Evolutionary conservation across 2,329 filamentous ascomycete genomes (phyloP).

Genomic region (Colletotrichum sp.): DNA sequence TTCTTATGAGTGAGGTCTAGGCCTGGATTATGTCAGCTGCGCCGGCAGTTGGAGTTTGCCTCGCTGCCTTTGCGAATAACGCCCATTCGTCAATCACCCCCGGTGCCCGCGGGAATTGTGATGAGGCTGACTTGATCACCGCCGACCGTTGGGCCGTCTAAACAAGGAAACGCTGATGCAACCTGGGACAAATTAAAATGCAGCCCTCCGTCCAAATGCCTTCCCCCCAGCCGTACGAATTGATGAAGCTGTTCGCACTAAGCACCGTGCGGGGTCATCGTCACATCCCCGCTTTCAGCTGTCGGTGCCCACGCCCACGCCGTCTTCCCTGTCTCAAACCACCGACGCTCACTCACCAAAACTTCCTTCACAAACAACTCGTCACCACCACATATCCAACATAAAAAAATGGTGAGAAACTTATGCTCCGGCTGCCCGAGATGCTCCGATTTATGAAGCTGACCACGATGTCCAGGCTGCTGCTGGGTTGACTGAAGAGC

Average conservation of each 20-base stretch:
- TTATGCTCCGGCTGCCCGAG: background rate
- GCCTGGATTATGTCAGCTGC: background rate
- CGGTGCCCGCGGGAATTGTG: background rate
- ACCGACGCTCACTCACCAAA: slow-evolving; percentile 10
- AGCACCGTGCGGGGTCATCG: slow-evolving; percentile 9
- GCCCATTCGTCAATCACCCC: background rate
- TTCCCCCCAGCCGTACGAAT: background rate
- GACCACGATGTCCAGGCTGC: background rate
- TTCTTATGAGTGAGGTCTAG: background rate
- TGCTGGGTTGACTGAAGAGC: slow-evolving; percentile 82
- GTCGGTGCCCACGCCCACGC: slow-evolving; percentile 4
- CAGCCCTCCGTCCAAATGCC: background rate
- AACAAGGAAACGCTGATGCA: slow-evolving; percentile 4
- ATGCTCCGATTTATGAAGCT: background rate
- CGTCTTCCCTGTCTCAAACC: slow-evolving; percentile 21
- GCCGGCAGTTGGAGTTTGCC: background rate
- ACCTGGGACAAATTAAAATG: background rate
- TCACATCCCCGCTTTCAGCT: slow-evolving; percentile 22
- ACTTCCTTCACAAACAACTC: slow-evolving; percentile 14
- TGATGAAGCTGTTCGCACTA: background rate
- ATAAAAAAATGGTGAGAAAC: slow-evolving; percentile 8
- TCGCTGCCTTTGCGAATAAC: background rate
- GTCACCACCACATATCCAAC: background rate
- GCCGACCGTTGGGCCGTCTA: background rate
- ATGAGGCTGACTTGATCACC: slow-evolving; percentile 6